Conservation (phyloP, 306 rosid genomes). For the Cucumis hystrix region DNA sequence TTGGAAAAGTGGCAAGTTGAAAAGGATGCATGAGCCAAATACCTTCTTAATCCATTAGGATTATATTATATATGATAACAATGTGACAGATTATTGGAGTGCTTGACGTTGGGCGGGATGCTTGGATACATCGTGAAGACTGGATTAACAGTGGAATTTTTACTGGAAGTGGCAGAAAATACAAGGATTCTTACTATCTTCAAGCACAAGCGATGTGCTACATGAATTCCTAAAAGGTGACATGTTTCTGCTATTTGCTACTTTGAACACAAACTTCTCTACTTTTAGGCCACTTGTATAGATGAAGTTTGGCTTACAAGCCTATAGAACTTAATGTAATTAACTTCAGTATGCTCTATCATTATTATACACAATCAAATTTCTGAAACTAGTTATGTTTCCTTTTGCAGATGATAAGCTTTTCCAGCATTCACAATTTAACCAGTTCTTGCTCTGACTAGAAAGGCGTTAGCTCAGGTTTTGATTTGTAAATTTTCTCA, state of each 20-base stretch:
- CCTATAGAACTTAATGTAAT: neutral
- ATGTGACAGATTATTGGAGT: conserved; percentile 64
- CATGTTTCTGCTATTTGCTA: neutral
- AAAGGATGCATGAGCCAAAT: neutral
- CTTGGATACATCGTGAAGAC: conserved; percentile 75
- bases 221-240: conserved; percentile 43
- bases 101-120: conserved; percentile 79
- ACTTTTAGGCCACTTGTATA: neutral
- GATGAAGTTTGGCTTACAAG: neutral
- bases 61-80: neutral
- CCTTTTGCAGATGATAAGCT: neutral
- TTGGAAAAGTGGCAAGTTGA: neutral
- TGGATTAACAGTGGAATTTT: conserved; percentile 73
- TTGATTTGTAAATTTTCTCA: neutral
- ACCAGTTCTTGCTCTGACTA: neutral
- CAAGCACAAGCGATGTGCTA: conserved; percentile 97
- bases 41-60: neutral
- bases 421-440: neutral
- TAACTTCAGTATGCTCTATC: neutral
- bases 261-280: neutral
- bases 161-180: conserved; percentile 58
- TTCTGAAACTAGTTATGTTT: neutral
- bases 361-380: neutral
- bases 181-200: conserved; percentile 81
- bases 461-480: neutral